Evolutionary conservation across 2,329 filamentous ascomycete species (phyloP).

Genomic region (Cladosporium sp.): DNA sequence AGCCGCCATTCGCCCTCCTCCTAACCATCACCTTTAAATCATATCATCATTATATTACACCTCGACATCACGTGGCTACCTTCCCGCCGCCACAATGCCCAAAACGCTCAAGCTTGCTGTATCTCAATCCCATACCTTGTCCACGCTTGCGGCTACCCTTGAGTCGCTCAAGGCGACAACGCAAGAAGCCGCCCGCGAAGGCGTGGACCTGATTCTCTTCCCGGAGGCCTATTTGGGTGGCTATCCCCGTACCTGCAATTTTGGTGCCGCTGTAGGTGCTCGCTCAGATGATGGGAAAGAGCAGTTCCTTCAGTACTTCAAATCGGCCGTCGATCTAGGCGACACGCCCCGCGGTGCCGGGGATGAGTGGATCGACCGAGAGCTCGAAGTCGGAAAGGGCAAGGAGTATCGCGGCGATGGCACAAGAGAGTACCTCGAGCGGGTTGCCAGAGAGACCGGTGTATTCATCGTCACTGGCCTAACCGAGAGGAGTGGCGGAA

Average conservation of each 20-base stretch:
- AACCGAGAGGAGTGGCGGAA: conserved; percentile 78
- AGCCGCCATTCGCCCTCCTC: not conserved
- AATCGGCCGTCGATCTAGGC: conserved; percentile 76
- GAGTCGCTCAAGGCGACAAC: conserved; percentile 64
- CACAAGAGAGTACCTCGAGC: conserved; percentile 76
- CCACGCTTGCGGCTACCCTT: conserved; percentile 61
- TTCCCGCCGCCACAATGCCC: not conserved
- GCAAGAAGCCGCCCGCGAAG: conserved; percentile 59
- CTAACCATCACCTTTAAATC: not conserved
- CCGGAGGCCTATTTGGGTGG: conserved; percentile 92
- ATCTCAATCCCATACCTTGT: conserved; percentile 50
- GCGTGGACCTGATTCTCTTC: conserved; percentile 74
- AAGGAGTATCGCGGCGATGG: conserved; percentile 65
- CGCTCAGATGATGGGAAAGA: conserved; percentile 71
- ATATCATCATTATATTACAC: conserved; percentile 3
- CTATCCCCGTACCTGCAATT: conserved; percentile 79
- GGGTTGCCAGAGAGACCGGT: conserved; percentile 71
- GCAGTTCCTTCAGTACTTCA: conserved; percentile 80
- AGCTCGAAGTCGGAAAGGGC: conserved; percentile 53
- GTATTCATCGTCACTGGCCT: conserved; percentile 80
- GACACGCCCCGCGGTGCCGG: conserved; percentile 73
- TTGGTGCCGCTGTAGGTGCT: conserved; percentile 72
- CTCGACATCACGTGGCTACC: conserved; percentile 1
- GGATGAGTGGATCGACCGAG: conserved; percentile 67
- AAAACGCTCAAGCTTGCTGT: conserved; percentile 51